Percentiles rank a stretch among this genome's conserved stretches.
Conservation (phyloP, 1,139 yeast genomes). For the Zhuliangozyma blackwelliae region DNA sequence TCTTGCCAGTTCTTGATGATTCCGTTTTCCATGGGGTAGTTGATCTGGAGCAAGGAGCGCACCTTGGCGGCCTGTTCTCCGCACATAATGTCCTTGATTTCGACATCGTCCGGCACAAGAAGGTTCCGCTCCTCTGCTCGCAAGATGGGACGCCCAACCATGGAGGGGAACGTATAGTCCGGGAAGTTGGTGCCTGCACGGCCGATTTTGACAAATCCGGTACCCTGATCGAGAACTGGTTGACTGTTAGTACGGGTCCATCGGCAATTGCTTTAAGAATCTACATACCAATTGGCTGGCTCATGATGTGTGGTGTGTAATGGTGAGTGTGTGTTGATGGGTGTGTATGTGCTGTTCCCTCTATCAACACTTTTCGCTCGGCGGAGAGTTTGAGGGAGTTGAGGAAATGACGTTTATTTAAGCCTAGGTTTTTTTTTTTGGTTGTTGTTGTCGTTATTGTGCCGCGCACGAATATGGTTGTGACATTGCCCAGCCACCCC, state of each 20-base stretch:
- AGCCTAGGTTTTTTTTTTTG: too few species aligned
- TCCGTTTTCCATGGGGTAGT: conserved; percentile 99
- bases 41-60: conserved; percentile 82
- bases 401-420: neutral
- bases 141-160: conserved; percentile 95
- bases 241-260: conserved; percentile 13
- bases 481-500: too few species aligned
- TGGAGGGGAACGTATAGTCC: conserved; percentile 96
- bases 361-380: neutral
- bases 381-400: too few species aligned
- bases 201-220: conserved; percentile 94
- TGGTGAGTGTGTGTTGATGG: neutral
- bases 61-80: conserved; percentile 94
- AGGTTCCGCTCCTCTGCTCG: conserved; percentile 89
- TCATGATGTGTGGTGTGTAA: too few species aligned
- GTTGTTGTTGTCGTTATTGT: too few species aligned
- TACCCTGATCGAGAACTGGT: conserved; percentile 94
- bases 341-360: neutral
- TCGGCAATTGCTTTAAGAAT: neutral
- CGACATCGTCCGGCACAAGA: conserved; percentile 53
- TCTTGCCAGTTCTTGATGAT: conserved; percentile 97
- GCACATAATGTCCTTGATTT: conserved; percentile 91
- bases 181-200: conserved; percentile 97
- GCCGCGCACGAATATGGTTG: too few species aligned
- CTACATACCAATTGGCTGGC: conserved; percentile 52